phyloP scores from a whole-genome alignment of 306 rosid genomes.

The Gillenia trifoliata region DNA sequence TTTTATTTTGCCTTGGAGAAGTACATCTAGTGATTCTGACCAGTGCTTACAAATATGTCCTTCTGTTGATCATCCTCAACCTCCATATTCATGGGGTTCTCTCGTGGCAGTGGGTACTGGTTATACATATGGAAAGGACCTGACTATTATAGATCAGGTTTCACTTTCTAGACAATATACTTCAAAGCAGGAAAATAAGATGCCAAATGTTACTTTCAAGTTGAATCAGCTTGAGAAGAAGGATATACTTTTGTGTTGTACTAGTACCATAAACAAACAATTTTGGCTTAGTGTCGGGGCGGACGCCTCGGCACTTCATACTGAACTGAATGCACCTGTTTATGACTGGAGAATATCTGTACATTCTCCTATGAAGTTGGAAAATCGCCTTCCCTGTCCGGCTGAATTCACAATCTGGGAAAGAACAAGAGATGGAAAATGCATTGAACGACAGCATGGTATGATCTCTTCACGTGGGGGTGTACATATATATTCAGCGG shows the following conservation, averaged over 20 bases:
- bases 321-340: conserved; percentile 84
- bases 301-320: conserved; percentile 92
- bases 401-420: conserved; percentile 77
- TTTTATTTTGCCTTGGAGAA: conserved; percentile 73
- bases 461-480: conserved; percentile 65
- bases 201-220: conserved; percentile 49
- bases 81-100: conserved; percentile 69
- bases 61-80: conserved; percentile 41
- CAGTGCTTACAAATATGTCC: conserved; percentile 73
- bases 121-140: conserved; percentile 68
- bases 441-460: conserved; percentile 55
- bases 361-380: conserved; percentile 81
- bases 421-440: conserved; percentile 67
- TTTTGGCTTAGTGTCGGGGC: conserved; percentile 84
- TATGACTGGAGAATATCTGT: conserved; percentile 93
- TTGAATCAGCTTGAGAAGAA: conserved; percentile 88
- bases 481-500: conserved; percentile 78
- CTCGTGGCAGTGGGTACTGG: conserved; percentile 63
- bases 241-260: conserved; percentile 72
- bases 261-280: conserved; percentile 54
- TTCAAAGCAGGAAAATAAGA: conserved; percentile 35
- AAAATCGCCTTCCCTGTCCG: conserved; percentile 88
- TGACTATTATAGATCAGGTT: conserved; percentile 51
- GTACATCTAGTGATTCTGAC: conserved; percentile 65
- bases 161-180: conserved; percentile 42